phyloP scores from a whole-genome alignment of 106 monocot species.

The Allium cepa region DNA sequence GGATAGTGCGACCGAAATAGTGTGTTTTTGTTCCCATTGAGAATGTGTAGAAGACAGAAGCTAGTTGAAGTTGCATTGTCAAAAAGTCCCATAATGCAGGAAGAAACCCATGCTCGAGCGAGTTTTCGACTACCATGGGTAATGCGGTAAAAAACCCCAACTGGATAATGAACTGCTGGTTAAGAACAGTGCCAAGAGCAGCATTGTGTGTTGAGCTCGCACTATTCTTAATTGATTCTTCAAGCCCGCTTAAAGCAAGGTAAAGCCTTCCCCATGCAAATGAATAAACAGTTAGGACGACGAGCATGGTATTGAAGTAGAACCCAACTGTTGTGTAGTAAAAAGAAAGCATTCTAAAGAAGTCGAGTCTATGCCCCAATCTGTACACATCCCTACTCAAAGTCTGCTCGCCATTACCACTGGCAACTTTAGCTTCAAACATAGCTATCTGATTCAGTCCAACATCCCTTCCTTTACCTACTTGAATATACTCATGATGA shows the following conservation, averaged over 20 bases:
- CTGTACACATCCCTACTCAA: conserved; percentile 87
- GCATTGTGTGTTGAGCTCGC: conserved; percentile 33
- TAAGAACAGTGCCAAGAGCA: conserved; percentile 57
- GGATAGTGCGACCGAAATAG: conserved; percentile 63
- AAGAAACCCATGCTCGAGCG: conserved; percentile 68
- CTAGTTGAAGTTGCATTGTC: conserved; percentile 92
- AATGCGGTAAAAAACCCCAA: conserved; percentile 57
- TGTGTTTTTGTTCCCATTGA: conserved; percentile 59
- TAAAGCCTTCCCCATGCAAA: conserved; percentile 65
- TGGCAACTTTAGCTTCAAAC: conserved; percentile 89
- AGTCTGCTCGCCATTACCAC: conserved; percentile 72
- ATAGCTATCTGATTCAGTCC: conserved; percentile 85
- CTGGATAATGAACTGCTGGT: conserved; percentile 66
- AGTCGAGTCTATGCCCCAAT: conserved; percentile 86
- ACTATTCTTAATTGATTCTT: conserved; percentile 33
- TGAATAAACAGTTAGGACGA: conserved; percentile 47
- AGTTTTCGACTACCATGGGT: conserved; percentile 68
- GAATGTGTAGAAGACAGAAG: conserved; percentile 86
- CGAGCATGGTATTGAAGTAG: conserved; percentile 78
- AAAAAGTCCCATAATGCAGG: conserved; percentile 79
- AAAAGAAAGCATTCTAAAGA: conserved; percentile 76
- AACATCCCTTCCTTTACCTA: conserved; percentile 68
- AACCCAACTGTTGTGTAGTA: conserved; percentile 77
- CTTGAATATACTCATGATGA: conserved; percentile 75
- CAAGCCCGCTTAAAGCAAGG: conserved; percentile 50